A percentile compares a stretch with the other conserved stretches of the same genome.
Evolutionary conservation across 1,284 basidiomycete species (phyloP).

Genomic region (Somion occarium): DNA sequence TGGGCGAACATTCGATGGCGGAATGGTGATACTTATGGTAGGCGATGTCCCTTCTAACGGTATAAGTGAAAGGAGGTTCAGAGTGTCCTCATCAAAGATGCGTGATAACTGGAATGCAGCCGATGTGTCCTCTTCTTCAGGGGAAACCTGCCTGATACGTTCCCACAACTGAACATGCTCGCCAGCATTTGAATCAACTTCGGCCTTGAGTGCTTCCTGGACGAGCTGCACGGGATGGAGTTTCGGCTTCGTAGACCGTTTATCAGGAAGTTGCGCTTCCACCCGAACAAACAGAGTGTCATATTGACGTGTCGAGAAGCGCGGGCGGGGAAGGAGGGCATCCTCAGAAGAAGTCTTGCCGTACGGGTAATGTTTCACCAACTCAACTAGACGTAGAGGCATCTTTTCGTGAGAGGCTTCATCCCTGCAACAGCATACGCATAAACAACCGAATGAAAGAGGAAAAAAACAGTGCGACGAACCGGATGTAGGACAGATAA

Average conservation of each 20-base stretch:
- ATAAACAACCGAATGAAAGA: neutral
- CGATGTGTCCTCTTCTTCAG: constrained; percentile 1
- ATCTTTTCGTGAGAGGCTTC: constrained; percentile 50
- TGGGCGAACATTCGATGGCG: constrained; percentile 8
- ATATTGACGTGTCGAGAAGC: constrained; percentile 58
- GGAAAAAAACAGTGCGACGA: constrained; percentile 16
- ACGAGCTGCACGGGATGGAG: constrained; percentile 55
- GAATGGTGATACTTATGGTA: constrained; percentile 12
- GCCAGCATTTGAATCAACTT: constrained; percentile 16
- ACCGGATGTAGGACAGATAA: constrained; percentile 68
- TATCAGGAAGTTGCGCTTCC: constrained; percentile 40
- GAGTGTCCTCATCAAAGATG: constrained; percentile 64
- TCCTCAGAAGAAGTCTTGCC: constrained; percentile 34
- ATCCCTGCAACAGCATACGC: constrained; percentile 50
- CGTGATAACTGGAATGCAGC: constrained; percentile 23
- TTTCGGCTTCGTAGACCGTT: constrained; percentile 32
- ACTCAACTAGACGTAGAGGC: constrained; percentile 65
- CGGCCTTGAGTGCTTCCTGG: constrained; percentile 52
- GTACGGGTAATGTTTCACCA: constrained; percentile 66
- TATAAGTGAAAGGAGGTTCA: constrained; percentile 49
- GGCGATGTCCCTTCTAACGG: constrained; percentile 25
- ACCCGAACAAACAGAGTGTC: constrained; percentile 63
- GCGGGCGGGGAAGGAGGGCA: constrained; percentile 46
- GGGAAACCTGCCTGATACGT: neutral
- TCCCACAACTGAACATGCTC: neutral